phyloP scores from a whole-genome alignment of 192 early-diverging fungal species.

The Spizellomyces punctatus region DNA sequence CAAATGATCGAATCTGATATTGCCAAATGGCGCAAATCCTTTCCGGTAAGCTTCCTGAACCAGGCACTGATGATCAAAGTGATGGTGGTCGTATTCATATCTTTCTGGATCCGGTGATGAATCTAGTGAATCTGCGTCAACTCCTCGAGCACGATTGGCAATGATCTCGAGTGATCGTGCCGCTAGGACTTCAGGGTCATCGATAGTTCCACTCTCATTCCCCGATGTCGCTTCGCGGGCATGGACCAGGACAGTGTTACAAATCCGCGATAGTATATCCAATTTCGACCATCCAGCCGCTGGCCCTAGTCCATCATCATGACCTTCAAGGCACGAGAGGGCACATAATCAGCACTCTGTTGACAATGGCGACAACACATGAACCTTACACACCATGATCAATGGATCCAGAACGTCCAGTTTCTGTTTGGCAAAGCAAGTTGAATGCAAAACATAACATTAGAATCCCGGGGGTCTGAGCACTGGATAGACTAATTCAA shows the following conservation, averaged over 20 bases:
- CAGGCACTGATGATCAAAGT: constrained; percentile 26
- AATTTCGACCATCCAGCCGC: constrained; percentile 28
- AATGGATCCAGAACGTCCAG: neutral
- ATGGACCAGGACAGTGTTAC: constrained; percentile 30
- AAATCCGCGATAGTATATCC: constrained; percentile 35
- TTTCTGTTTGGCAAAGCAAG: neutral
- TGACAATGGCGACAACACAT: neutral
- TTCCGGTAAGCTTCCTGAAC: constrained; percentile 17
- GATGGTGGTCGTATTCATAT: constrained; percentile 33
- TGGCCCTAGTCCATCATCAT: too few relatives aligned
- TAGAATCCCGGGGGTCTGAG: neutral
- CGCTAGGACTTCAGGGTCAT: constrained; percentile 13
- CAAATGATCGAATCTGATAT: constrained; percentile 7
- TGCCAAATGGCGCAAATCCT: constrained; percentile 6
- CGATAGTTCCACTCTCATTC: neutral
- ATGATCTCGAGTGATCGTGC: constrained; percentile 18
- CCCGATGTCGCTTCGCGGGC: constrained; percentile 4
- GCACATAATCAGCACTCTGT: too few relatives aligned
- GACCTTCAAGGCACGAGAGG: too few relatives aligned
- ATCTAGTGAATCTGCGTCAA: neutral
- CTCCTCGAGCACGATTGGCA: constrained; percentile 26
- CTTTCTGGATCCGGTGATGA: neutral
- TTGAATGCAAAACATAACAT: neutral
- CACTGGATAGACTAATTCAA: neutral
- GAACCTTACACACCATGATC: neutral